Evolutionary conservation across 345 rosid genomes (phyloP), one percentile per base, ranked within the genome.

Genomic region (Syzygium aqueum): DNA sequence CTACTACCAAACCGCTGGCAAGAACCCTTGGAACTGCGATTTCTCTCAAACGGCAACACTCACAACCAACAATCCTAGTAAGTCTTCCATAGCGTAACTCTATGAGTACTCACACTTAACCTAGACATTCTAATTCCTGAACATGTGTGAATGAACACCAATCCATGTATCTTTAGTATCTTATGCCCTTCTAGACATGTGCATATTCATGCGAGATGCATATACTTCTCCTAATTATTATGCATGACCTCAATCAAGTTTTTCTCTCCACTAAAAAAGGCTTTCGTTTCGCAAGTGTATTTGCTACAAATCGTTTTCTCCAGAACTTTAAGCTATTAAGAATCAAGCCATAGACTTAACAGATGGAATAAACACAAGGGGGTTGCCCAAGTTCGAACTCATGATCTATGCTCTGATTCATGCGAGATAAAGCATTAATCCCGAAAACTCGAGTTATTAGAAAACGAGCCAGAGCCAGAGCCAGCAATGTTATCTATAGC

Each of bases 11-110:
- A 88, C 61, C 6, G 87, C 92, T 12, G 92, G 52, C 11, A 92
- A 87, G 91, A 90, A 92, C 77, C 94, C 96, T 17, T 90, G 88
- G 93, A 91, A 92, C 86, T 97, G 98, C 67, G 96, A 97, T 89
- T 97, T 97, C 95, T 95, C 98, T 27, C 92, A 93, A 87, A 93
- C 99, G 14, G 99, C 98, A 87, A 85, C 90, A 4, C 86, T 93
- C 84, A 89, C 94, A 28, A 78, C 93, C 33, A 89, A 91, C 77
- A 91, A 93, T 86, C 94, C 94, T 23, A 92, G 94, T 93, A 90
- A 93, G 87, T 49, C 46, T 33, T 40, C 43, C 27, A 10, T 37
- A 37, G 49, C 82, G 21, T 73, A 3, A 25, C 49, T 73, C 80
- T 19, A 33, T 73, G 80, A 73, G 49, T 0, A 8, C 82, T 73